Conservation (phyloP, 495 filamentous ascomycete species). For the Neurospora sp. region DNA sequence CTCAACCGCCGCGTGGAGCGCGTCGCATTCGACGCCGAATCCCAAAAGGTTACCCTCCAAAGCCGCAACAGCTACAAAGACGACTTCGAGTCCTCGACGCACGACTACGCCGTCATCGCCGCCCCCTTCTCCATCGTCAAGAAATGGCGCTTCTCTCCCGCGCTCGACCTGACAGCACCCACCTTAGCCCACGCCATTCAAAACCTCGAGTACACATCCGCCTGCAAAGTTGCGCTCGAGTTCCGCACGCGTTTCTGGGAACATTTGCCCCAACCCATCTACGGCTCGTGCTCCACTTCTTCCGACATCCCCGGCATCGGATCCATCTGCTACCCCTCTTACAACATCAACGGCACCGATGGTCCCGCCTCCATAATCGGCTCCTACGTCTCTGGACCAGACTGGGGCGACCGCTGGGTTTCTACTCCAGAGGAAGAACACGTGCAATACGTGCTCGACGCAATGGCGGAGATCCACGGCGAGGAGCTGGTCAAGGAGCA, state of each 20-base stretch:
- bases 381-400: conserved; percentile 38
- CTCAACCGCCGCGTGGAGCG: conserved; percentile 43
- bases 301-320: conserved; percentile 50
- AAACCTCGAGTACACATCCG: conserved; percentile 44
- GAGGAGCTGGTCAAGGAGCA: conserved; percentile 38
- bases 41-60: conserved; percentile 36
- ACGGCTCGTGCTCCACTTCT: conserved; percentile 48
- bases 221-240: conserved; percentile 58
- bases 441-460: conserved; percentile 31
- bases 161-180: conserved; percentile 28
- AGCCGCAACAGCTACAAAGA: conserved; percentile 32
- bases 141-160: conserved; percentile 39
- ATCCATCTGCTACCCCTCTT: conserved; percentile 53
- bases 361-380: conserved; percentile 55
- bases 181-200: conserved; percentile 42
- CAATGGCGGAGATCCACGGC: conserved; percentile 50
- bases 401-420: conserved; percentile 23
- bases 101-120: conserved; percentile 57
- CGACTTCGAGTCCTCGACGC: conserved; percentile 38
- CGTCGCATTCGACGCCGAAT: conserved; percentile 26
- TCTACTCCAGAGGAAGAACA: conserved; percentile 12
- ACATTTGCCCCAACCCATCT: conserved; percentile 48
- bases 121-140: conserved; percentile 51
- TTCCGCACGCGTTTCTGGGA: conserved; percentile 63
- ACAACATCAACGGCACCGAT: conserved; percentile 49